Evolutionary conservation across 2,329 filamentous ascomycete species (phyloP).

Genomic region (Trichothecium roseum): DNA sequence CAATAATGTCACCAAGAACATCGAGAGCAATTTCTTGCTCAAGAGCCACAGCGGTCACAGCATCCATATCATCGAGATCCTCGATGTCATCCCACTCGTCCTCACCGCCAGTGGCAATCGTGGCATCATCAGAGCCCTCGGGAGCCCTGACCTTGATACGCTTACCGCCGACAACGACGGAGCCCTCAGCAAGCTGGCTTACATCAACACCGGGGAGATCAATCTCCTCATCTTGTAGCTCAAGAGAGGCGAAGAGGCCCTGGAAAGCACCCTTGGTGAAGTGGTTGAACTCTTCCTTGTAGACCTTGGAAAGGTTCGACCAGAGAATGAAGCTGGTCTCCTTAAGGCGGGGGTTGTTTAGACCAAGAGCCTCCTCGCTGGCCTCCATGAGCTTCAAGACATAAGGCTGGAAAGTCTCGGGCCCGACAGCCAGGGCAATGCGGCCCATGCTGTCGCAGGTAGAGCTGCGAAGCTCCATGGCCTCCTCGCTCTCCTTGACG

Average conservation of each 20-base stretch:
- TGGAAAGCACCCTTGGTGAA: conserved; percentile 72
- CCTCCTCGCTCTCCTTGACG: conserved; percentile 82
- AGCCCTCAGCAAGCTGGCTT: conserved; percentile 58
- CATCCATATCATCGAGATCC: conserved; percentile 73
- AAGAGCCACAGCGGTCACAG: conserved; percentile 79
- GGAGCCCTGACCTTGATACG: conserved; percentile 66
- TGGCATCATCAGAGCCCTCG: conserved; percentile 45
- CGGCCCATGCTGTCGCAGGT: conserved; percentile 90
- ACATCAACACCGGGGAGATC: conserved; percentile 54
- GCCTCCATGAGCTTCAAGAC: conserved; percentile 84
- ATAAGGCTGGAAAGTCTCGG: conserved; percentile 80
- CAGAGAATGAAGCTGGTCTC: conserved; percentile 97
- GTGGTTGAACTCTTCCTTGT: conserved; percentile 70
- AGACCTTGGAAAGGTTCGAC: conserved; percentile 90
- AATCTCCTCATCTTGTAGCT: conserved; percentile 81
- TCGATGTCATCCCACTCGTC: conserved; percentile 56
- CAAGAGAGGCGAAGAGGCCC: conserved; percentile 72
- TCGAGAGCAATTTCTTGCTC: conserved; percentile 98
- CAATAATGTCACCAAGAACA: conserved; percentile 85
- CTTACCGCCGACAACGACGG: conserved; percentile 70
- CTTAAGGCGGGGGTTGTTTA: conserved; percentile 82
- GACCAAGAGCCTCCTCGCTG: conserved; percentile 79
- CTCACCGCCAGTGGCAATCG: conserved; percentile 44
- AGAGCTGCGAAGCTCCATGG: conserved; percentile 79
- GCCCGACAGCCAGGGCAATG: conserved; percentile 80